These are phyloP conservation scores for Trichoderma cornu-damae DNA, from an alignment of 2,329 filamentous ascomycete species.

Conservation along the genomic window DNA sequence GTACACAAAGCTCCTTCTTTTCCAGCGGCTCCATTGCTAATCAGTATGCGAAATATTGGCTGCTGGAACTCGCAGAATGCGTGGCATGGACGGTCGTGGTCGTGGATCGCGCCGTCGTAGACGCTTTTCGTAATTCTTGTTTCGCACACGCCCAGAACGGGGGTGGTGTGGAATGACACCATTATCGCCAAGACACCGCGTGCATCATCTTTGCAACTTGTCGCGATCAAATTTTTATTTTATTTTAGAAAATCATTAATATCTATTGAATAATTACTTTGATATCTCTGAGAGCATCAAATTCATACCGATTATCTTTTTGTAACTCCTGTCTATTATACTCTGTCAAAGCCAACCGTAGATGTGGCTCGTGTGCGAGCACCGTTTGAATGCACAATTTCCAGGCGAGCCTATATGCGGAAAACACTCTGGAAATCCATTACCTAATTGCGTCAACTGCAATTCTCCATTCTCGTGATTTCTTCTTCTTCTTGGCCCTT, in stretches of 20 bases:
- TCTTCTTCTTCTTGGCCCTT: not conserved
- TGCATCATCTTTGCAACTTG: not conserved
- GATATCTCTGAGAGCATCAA: constrained; percentile 11
- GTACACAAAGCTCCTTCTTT: not conserved
- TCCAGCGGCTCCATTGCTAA: not conserved
- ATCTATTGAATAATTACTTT: constrained; percentile 13
- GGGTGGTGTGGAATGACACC: not conserved
- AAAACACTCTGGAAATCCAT: not conserved
- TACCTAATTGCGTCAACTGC: not conserved
- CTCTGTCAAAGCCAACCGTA: constrained; percentile 17
- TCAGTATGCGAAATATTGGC: constrained; percentile 42
- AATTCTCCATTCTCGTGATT: not conserved
- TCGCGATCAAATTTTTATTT: not conserved
- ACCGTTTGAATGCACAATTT: constrained; percentile 17
- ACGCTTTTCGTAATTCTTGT: constrained; percentile 19
- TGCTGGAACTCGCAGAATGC: constrained; percentile 68
- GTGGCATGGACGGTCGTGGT: constrained; percentile 67
- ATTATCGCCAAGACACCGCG: not conserved
- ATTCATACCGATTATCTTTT: not conserved
- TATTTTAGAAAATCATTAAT: constrained; percentile 8
- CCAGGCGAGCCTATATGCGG: constrained; percentile 1
- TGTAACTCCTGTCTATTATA: constrained; percentile 16
- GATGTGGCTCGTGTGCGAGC: constrained; percentile 7
- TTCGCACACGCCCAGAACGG: not conserved
- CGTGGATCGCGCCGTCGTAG: constrained; percentile 45